A percentile compares a stretch with the other conserved stretches of the same genome.
phyloP scores from a whole-genome alignment of 805 yeast species.

The Candida sphagnicola region DNA sequence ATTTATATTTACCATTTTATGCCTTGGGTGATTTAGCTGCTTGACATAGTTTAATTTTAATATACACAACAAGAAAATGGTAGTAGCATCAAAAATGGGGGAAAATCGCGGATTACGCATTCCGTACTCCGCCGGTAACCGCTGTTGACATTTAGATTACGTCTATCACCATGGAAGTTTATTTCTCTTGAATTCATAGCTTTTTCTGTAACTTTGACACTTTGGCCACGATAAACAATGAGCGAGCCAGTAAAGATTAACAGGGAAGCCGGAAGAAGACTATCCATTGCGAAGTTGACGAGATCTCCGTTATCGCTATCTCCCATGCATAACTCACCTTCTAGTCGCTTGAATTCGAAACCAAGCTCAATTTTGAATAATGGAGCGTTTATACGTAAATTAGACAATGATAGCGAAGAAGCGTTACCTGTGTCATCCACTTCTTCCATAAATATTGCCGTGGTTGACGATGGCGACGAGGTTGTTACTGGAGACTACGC shows the following conservation, averaged over 20 bases:
- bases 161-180: too few relatives aligned
- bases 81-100: too few relatives aligned
- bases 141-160: too few relatives aligned
- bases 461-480: slow-evolving; percentile 11
- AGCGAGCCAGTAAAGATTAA: slow-evolving; percentile 15
- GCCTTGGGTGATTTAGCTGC: too few relatives aligned
- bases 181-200: too few relatives aligned
- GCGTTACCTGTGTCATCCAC: slow-evolving; percentile 9
- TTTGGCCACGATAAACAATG: too few relatives aligned
- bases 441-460: slow-evolving; percentile 3
- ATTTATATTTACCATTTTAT: too few relatives aligned
- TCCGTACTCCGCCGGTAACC: too few relatives aligned
- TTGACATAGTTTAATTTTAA: too few relatives aligned
- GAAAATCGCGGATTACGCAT: too few relatives aligned
- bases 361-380: slow-evolving; percentile 12
- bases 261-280: slow-evolving; percentile 14
- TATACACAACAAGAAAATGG: too few relatives aligned
- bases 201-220: neutral
- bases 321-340: slow-evolving; percentile 18
- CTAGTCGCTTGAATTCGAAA: slow-evolving; percentile 11
- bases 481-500: slow-evolving; percentile 8
- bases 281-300: slow-evolving; percentile 30
- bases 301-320: slow-evolving; percentile 25
- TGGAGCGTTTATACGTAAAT: slow-evolving; percentile 17
- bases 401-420: slow-evolving; percentile 6